Base-by-base conservation (phyloP, 768 basidiomycete genomes). In the Omphalotus guepiniiformis region DNA sequence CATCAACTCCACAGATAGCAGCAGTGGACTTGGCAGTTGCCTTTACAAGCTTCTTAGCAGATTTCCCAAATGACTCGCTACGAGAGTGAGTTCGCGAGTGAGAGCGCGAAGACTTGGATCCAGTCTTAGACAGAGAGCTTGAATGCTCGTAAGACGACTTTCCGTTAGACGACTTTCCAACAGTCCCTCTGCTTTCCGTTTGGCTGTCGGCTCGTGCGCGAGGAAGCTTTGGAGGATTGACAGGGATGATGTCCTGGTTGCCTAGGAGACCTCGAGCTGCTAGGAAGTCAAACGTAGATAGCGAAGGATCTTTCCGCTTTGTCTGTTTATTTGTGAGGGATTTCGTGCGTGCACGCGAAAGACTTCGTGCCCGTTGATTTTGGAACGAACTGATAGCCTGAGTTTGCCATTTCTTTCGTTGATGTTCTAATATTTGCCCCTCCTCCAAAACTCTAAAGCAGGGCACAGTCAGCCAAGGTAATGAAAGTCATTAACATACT, bases 261-360 rank as follows among this genome's bases (percentile, higher is more conserved):
- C 87, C 87, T 1, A 88, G 68, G 29, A 82, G 69, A 0, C 85
- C 81, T 16, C 80, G 76, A 2, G 83, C 79, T 8, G 85, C 76
- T 39, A 90, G 72, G 53, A 78, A 79, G 47, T 82, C 82, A 39
- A 88, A 4, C 55, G 23, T 52, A 15, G 30, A 50, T 62, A 26
- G 38, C 57, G 55, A 18, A 58, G 53, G 46, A 62, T 53, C 45
- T 59, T 53, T 27, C 51, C 50, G 43, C 41, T 49, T 50, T 58
- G 55, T 32, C 58, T 11, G 64, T 68, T 42, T 63, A 63, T 16
- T 70, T 55, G 73, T 72, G 35, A 80, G 63, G 2, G 83, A 82
- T 55, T 80, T 82, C 18, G 82, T 68, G 23, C 87, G 76, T 6
- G 77, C 68, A 1, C 85, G 78, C 8, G 85, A 85, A 9, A 85